These are phyloP conservation scores for Xylaria sp. DNA, from an alignment of 2,329 filamentous ascomycete genomes.

Conservation along the genomic window DNA sequence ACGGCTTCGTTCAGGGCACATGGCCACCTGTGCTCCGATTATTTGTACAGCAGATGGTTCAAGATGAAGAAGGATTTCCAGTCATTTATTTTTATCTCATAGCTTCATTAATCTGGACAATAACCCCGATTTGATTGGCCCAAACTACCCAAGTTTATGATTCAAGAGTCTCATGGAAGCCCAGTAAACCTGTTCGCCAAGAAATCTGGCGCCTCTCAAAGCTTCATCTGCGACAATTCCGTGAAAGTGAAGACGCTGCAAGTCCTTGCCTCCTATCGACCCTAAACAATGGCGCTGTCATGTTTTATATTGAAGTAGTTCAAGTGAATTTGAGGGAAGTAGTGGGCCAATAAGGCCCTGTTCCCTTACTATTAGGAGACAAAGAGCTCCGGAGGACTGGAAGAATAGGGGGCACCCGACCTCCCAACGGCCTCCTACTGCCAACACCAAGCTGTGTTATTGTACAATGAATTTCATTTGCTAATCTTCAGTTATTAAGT, in stretches of 20 bases:
- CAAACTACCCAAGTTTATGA: not conserved
- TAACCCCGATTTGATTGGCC: not conserved
- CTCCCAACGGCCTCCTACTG: too few relatives aligned
- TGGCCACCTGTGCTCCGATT: conserved; percentile 14
- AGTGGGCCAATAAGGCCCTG: too few relatives aligned
- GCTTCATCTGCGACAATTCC: not conserved
- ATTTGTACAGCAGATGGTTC: conserved; percentile 6
- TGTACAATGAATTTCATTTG: too few relatives aligned
- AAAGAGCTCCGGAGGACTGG: too few relatives aligned
- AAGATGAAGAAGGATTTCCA: conserved; percentile 1
- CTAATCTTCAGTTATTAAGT: too few relatives aligned
- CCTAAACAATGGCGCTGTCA: too few relatives aligned
- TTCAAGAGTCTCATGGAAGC: not conserved
- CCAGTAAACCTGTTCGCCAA: not conserved
- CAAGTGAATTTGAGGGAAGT: too few relatives aligned
- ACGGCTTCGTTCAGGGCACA: not conserved
- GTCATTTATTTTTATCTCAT: not conserved
- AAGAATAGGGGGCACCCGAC: too few relatives aligned
- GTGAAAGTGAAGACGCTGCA: too few relatives aligned
- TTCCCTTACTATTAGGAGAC: too few relatives aligned
- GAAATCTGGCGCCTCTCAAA: not conserved
- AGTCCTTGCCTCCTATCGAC: not conserved
- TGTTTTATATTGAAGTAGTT: too few relatives aligned
- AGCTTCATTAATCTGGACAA: not conserved
- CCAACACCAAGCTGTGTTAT: too few relatives aligned